Percentiles rank a stretch among this genome's conserved stretches.
Evolutionary conservation across 2,329 filamentous ascomycete species (phyloP).

Genomic region (Bipolaris bicolor): DNA sequence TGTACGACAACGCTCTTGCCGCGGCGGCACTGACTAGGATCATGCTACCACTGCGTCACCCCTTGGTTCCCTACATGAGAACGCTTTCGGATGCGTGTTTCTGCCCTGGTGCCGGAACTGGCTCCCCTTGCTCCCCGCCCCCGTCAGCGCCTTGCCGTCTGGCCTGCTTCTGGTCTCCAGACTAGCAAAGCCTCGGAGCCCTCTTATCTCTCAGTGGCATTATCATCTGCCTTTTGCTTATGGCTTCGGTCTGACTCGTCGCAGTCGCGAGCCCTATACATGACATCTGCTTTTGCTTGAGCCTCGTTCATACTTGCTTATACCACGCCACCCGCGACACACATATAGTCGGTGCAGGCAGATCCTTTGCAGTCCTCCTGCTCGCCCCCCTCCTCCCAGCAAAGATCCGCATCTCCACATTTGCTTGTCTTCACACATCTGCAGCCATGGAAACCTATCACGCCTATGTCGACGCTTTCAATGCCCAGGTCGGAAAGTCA

Average conservation of each 20-base stretch:
- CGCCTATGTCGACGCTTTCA: conserved; percentile 27
- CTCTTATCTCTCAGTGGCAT: conserved; percentile 8
- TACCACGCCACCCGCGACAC: conserved; percentile 10
- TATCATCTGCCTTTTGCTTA: conserved; percentile 11
- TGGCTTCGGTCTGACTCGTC: conserved; percentile 17
- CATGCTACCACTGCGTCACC: conserved; percentile 25
- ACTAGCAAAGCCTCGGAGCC: conserved; percentile 3
- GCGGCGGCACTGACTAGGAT: conserved; percentile 29
- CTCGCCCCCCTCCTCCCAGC: conserved; percentile 4
- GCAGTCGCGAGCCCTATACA: conserved; percentile 4
- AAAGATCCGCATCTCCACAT: conserved; percentile 11
- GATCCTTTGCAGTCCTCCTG: not conserved
- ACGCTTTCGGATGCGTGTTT: conserved; percentile 2
- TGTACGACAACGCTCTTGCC: conserved; percentile 31
- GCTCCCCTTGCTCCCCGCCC: conserved; percentile 15
- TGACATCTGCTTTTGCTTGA: conserved; percentile 10
- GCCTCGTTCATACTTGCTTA: conserved; percentile 23
- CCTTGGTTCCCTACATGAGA: conserved; percentile 12
- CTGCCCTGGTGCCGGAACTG: not conserved
- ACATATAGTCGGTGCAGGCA: conserved; percentile 13
- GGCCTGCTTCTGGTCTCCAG: conserved; percentile 6
- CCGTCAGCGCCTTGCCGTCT: not conserved
- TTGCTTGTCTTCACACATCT: conserved; percentile 1
- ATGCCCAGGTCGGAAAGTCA: conserved; percentile 37
- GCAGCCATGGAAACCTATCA: conserved; percentile 34